phyloP scores from a whole-genome alignment of 345 rosid genomes.

The Lenwebbia sp. region DNA sequence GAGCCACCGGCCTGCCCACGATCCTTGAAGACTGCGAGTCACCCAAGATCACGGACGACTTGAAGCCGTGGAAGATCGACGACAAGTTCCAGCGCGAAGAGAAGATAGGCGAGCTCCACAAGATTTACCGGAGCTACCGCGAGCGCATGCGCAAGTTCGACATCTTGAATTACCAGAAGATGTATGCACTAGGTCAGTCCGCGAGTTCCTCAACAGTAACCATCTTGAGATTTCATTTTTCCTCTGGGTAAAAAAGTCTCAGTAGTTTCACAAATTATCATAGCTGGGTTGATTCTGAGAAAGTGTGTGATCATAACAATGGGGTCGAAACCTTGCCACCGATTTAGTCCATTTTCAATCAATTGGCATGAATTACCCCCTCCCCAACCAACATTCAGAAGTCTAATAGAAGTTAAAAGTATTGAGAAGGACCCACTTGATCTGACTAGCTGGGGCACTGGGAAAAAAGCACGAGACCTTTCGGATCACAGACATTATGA shows the following conservation, averaged over 20 bases:
- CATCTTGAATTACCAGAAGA: constrained; percentile 86
- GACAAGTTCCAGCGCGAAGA: constrained; percentile 53
- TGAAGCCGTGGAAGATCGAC: constrained; percentile 91
- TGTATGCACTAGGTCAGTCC: constrained; percentile 76
- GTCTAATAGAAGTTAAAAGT: neutral
- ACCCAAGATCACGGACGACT: constrained; percentile 67
- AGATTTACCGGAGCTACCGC: constrained; percentile 75
- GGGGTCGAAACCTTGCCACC: neutral
- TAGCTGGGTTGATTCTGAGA: neutral
- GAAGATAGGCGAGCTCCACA: constrained; percentile 71
- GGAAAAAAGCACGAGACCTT: constrained; percentile 7
- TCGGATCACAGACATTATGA: constrained; percentile 1
- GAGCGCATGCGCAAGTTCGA: constrained; percentile 89
- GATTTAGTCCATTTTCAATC: neutral
- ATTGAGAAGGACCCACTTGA: constrained; percentile 15
- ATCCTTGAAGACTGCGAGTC: constrained; percentile 67
- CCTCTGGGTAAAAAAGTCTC: neutral
- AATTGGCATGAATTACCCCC: neutral
- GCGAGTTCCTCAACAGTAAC: neutral
- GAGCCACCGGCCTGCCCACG: constrained; percentile 72
- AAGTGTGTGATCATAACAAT: neutral
- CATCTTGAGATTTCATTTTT: neutral
- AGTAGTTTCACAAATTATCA: neutral
- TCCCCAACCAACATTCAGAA: constrained; percentile 3
- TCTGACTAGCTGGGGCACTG: constrained; percentile 9